Percentiles rank a stretch among this genome's conserved stretches.
phyloP scores from a whole-genome alignment of 805 yeast genomes.

The Lachancea meyersii region DNA sequence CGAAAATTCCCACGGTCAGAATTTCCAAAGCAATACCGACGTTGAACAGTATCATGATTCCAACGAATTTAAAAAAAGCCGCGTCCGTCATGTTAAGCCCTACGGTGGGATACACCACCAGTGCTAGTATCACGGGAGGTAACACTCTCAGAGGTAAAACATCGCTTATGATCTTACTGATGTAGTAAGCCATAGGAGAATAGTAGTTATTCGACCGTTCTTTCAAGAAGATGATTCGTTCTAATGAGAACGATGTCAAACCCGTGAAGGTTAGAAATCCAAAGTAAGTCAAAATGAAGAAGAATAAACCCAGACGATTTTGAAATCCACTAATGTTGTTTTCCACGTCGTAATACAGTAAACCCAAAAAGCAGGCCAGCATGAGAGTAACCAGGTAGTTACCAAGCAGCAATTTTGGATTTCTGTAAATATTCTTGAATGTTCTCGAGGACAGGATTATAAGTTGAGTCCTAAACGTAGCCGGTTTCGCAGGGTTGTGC shows the following conservation, averaged over 20 bases:
- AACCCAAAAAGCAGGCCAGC: constrained; percentile 81
- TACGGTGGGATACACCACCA: constrained; percentile 83
- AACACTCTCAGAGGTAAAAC: constrained; percentile 84
- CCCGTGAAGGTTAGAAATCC: constrained; percentile 94
- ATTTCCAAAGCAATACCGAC: constrained; percentile 80
- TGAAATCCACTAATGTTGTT: constrained; percentile 96
- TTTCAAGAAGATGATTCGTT: constrained; percentile 81
- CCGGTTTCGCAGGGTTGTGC: constrained; percentile 24
- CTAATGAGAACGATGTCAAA: constrained; percentile 79
- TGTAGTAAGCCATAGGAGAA: constrained; percentile 76
- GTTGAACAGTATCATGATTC: constrained; percentile 75
- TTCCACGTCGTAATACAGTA: constrained; percentile 70
- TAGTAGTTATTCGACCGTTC: constrained; percentile 95
- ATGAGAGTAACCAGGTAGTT: constrained; percentile 73
- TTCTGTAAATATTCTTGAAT: constrained; percentile 86
- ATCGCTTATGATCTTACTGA: constrained; percentile 83
- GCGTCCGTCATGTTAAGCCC: constrained; percentile 76
- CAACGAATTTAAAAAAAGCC: constrained; percentile 63
- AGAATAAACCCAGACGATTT: constrained; percentile 87
- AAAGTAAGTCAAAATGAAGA: constrained; percentile 82
- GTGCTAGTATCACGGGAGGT: constrained; percentile 80
- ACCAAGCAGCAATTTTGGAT: constrained; percentile 80
- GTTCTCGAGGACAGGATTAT: constrained; percentile 76
- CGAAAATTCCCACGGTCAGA: constrained; percentile 77
- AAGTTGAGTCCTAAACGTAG: constrained; percentile 60